Evolutionary conservation across 371 early-diverging fungal species (phyloP), one percentile per base, ranked within the genome.

Genomic region (Basidiobolus meristosporus): DNA sequence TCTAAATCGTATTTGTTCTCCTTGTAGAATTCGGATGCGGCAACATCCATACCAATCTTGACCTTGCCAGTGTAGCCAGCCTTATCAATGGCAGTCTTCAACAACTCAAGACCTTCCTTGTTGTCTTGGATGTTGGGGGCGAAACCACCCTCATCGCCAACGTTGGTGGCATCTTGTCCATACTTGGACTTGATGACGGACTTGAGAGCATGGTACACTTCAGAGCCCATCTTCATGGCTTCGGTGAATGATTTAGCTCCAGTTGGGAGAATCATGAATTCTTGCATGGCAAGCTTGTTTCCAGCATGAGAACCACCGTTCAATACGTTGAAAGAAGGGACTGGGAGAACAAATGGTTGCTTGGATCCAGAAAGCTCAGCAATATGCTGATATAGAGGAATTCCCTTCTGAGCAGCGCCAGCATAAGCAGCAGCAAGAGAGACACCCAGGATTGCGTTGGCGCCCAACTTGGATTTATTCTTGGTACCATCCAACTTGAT

Each of bases 121-220:
- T 81, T 83, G 57, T 90, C 82, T 65, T 89, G 89, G 53, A 99
- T 90, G 65, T 97, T 96, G 57, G 99, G 99, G 36, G 98, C 98
- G 60, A 98, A 99, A 46, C 99, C 99, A 58, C 99, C 99, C 70
- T 99, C 99, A 59, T 99, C 99, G 53, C 99, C 98, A 45, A 99
- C 98, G 59, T 90, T 89, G 59, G 89, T 92, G 54, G 91, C 74
- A 55, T 93, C 96, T 60, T 82, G 88, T 41, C 97, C 96, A 64
- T 96, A 98, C 76, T 96, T 88, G 56, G 69, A 60, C 77, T 91
- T 90, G 72, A 99, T 95, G 46, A 90, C 88, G 7, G 56, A 46
- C 77, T 96, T 97, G 41, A 99, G 66, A 52, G 67, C 50, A 63
- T 91, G 87, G 72, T 97, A 98, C 50, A 96, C 91, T 65, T 95